phyloP scores from a whole-genome alignment of 2,329 filamentous ascomycete genomes.

The Sclerotinia nivalis region DNA sequence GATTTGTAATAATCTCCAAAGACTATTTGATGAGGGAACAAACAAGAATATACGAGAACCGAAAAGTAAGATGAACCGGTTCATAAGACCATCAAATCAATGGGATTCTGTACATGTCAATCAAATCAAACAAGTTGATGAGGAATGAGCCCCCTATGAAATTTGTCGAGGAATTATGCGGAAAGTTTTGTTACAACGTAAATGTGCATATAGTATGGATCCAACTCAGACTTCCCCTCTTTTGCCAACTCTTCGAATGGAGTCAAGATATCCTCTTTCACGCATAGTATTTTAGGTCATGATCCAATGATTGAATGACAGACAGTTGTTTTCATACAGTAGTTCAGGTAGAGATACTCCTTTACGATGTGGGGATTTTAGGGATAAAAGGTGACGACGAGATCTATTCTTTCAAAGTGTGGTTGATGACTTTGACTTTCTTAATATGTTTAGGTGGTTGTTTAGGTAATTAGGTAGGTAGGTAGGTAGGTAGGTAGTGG shows the following conservation, averaged over 20 bases:
- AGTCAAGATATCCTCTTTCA: slow-evolving; percentile 14
- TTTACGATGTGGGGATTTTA: slow-evolving; percentile 5
- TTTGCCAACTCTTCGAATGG: slow-evolving; percentile 12
- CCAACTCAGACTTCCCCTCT: not conserved
- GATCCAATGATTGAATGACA: slow-evolving; percentile 13
- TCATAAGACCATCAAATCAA: not conserved
- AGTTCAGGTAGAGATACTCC: slow-evolving; percentile 8
- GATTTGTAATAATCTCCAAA: not conserved
- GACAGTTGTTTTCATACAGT: slow-evolving; percentile 11
- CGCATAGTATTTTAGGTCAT: not conserved
- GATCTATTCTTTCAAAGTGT: slow-evolving; percentile 14
- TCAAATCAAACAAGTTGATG: not conserved
- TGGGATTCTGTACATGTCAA: not conserved
- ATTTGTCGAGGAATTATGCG: not conserved
- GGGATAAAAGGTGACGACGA: slow-evolving; percentile 1
- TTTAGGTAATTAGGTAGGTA: no score
- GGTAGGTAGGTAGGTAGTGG: not conserved
- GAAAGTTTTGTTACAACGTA: not conserved
- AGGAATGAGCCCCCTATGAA: not conserved
- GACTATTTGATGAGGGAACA: no score
- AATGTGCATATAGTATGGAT: slow-evolving; percentile 5
- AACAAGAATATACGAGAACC: no score
- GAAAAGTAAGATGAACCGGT: not conserved
- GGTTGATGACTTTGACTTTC: not conserved
- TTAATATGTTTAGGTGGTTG: not conserved